Evolutionary conservation across 768 basidiomycete genomes (phyloP).

Genomic region (Mycena galopus): DNA sequence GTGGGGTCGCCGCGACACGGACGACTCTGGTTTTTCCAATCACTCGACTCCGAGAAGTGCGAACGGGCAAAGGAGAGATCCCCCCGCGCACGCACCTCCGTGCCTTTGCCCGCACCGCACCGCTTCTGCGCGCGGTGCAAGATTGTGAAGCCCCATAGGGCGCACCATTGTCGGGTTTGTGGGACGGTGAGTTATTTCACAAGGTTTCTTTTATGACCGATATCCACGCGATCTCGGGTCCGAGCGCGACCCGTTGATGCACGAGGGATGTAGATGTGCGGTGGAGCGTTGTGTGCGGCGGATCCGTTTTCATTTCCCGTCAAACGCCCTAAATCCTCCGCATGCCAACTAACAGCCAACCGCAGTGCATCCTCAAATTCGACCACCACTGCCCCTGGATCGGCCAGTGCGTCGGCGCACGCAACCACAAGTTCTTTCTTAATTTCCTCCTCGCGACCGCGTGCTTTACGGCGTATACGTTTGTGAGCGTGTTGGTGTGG

Average conservation of each 20-base stretch:
- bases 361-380: slow-evolving; percentile 83
- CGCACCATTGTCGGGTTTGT: slow-evolving; percentile 87
- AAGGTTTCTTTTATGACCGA: too few species aligned
- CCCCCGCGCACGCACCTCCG: neutral
- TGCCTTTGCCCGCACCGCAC: neutral
- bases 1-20: neutral
- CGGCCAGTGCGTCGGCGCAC: slow-evolving; percentile 93
- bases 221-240: too few species aligned
- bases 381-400: slow-evolving; percentile 97
- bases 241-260: too few species aligned
- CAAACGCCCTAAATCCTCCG: too few species aligned
- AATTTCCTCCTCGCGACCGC: slow-evolving; percentile 72
- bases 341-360: too few species aligned
- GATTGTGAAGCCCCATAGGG: slow-evolving; percentile 78
- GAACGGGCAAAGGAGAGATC: neutral
- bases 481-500: too few species aligned
- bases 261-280: too few species aligned
- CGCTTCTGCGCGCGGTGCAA: slow-evolving; percentile 52
- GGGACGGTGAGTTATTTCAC: slow-evolving; percentile 58
- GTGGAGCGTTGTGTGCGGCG: too few species aligned
- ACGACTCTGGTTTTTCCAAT: neutral
- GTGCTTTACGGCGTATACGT: too few species aligned
- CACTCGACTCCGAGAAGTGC: neutral
- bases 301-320: too few species aligned
- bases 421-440: slow-evolving; percentile 86